phyloP scores from a whole-genome alignment of 768 basidiomycete genomes.

The Kwoniella newhampshirensis region DNA sequence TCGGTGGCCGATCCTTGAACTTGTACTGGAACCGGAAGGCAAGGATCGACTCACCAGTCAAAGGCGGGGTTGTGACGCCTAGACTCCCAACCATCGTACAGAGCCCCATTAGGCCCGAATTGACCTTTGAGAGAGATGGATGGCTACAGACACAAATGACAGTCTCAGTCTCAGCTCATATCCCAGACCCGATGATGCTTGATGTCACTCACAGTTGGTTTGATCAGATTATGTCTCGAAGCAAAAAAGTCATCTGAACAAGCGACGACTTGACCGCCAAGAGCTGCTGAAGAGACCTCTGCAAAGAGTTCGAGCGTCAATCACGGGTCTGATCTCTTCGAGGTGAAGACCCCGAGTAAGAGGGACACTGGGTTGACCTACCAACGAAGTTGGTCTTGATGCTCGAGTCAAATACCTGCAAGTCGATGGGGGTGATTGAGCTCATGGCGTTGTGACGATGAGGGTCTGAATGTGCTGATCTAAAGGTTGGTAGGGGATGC shows the following conservation, averaged over 20 bases:
- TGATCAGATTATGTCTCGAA: conserved; percentile 74
- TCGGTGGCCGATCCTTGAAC: too few species aligned
- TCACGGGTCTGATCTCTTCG: not conserved
- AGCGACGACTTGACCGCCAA: conserved; percentile 71
- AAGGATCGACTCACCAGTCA: conserved; percentile 69
- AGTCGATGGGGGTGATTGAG: conserved; percentile 56
- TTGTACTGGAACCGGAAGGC: not conserved
- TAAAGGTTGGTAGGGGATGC: too few species aligned
- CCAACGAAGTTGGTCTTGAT: conserved; percentile 64
- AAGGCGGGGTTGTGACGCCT: conserved; percentile 80
- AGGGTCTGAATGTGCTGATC: too few species aligned
- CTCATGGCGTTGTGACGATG: too few species aligned
- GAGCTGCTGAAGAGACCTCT: conserved; percentile 85
- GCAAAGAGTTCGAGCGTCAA: not conserved
- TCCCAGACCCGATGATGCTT: not conserved
- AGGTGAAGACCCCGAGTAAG: not conserved
- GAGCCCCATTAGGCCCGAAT: conserved; percentile 91
- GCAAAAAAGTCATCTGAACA: conserved; percentile 98
- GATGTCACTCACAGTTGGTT: conserved; percentile 65
- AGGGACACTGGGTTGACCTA: conserved; percentile 5
- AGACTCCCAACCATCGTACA: conserved; percentile 93
- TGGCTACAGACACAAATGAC: conserved; percentile 59
- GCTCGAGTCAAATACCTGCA: conserved; percentile 87
- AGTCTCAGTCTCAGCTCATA: not conserved
- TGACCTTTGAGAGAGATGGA: conserved; percentile 89